These are phyloP conservation scores for Novymonas esmeraldas DNA, from an alignment of 208 protist genomes.

Conservation along the genomic window DNA sequence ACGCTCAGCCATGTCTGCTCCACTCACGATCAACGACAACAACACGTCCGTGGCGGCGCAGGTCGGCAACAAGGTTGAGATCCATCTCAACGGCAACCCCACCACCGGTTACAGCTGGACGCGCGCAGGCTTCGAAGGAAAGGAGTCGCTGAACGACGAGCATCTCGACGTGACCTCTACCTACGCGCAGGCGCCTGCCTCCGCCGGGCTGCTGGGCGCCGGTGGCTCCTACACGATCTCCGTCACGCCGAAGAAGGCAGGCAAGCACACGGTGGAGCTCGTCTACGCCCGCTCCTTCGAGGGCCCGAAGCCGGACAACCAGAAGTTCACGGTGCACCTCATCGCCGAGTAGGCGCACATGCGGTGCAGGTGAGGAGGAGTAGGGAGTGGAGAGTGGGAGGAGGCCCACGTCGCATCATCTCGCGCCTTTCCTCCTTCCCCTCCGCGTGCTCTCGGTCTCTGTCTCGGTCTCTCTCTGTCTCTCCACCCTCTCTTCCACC, in stretches of 20 bases:
- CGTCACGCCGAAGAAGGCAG: slow-evolving; percentile 35
- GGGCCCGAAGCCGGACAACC: slow-evolving; percentile 3
- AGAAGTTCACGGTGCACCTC: slow-evolving; percentile 55
- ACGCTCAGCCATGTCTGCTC: slow-evolving; percentile 9
- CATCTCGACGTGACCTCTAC: slow-evolving; percentile 18
- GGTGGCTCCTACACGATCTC: slow-evolving; percentile 46
- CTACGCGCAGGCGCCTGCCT: slow-evolving; percentile 8
- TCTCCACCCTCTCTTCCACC: not conserved
- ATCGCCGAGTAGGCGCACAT: slow-evolving; percentile 23
- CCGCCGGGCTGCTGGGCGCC: slow-evolving; percentile 36
- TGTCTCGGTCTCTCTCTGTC: no score
- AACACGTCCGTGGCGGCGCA: slow-evolving; percentile 18
- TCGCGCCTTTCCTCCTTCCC: not conserved
- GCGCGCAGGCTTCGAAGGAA: slow-evolving; percentile 26
- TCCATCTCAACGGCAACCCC: slow-evolving; percentile 64
- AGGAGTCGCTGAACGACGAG: slow-evolving; percentile 26
- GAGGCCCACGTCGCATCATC: not conserved
- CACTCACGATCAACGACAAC: slow-evolving; percentile 32
- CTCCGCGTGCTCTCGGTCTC: no score
- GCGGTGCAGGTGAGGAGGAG: not conserved
- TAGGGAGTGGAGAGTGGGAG: not conserved
- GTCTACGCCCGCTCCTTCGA: slow-evolving; percentile 61
- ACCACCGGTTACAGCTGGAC: slow-evolving; percentile 75
- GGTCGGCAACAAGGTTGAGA: slow-evolving; percentile 30
- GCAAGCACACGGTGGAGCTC: slow-evolving; percentile 44